These are phyloP conservation scores for Plasmopara viticola DNA, from an alignment of 352 stramenopile species.

Conservation along the genomic window DNA sequence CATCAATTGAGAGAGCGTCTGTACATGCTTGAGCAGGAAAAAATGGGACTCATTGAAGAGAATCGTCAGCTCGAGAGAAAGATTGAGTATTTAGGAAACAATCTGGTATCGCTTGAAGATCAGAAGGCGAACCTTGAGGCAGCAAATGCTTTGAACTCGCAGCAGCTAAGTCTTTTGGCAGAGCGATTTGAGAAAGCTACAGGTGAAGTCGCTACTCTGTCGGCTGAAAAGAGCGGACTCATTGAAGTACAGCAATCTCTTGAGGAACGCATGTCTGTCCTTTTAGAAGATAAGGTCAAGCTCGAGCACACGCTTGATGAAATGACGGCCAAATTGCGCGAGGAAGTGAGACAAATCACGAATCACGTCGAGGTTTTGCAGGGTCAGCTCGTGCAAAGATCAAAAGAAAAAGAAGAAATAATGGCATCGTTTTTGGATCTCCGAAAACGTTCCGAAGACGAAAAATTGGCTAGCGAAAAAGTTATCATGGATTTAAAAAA, in stretches of 20 bases:
- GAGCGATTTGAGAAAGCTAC: conserved; percentile 15
- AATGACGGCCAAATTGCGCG: conserved; percentile 21
- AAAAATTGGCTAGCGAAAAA: conserved; percentile 21
- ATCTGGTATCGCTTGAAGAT: conserved; percentile 25
- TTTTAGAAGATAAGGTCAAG: conserved; percentile 37
- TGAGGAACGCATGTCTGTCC: conserved; percentile 24
- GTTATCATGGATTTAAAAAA: conserved; percentile 20
- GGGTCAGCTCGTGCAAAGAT: conserved; percentile 13
- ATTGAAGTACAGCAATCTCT: conserved; percentile 28
- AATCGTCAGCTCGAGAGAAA: conserved; percentile 32
- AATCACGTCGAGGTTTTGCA: conserved; percentile 17
- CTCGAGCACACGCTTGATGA: conserved; percentile 35
- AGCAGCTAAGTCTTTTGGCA: conserved; percentile 21
- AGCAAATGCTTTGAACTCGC: conserved; percentile 17
- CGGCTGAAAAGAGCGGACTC: conserved; percentile 22
- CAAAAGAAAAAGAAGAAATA: conserved; percentile 20
- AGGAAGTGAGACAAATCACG: conserved; percentile 22
- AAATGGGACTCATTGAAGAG: conserved; percentile 29
- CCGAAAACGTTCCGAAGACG: conserved; percentile 8
- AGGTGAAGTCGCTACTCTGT: conserved; percentile 22
- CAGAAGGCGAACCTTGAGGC: conserved; percentile 34
- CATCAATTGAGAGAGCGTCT: conserved; percentile 40
- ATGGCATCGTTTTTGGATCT: conserved; percentile 8
- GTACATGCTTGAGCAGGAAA: conserved; percentile 43
- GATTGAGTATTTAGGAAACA: conserved; percentile 30